Evolutionary conservation across 768 basidiomycete genomes (phyloP), one percentile per base, ranked within the genome.

Genomic region (Russula emetica): DNA sequence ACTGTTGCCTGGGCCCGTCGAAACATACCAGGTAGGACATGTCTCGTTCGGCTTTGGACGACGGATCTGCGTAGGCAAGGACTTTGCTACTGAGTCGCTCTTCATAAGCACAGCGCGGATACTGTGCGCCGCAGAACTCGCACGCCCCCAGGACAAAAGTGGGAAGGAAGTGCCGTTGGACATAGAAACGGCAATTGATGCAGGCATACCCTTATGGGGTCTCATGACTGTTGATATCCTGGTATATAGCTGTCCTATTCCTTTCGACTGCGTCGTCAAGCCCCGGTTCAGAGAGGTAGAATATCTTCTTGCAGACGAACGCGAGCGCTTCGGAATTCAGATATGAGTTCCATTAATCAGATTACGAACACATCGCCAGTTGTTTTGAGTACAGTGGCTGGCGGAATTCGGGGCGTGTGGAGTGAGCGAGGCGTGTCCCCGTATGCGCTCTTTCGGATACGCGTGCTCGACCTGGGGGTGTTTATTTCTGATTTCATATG

Each of bases 81-180:
- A 60, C 1, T 5, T 70, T 4, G 68, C 68, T 8, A 57, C 61
- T 11, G 63, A 69, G 0, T 14, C 69, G 1, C 51, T 71, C 4
- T 72, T 67, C 51, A 66, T 72, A 18, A 42, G 53, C 28, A 60
- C 66, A 13, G 67, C 69, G 11, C 58, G 45, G 24, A 18, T 69
- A 2, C 55, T 72, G 2, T 68, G 67, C 63, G 62, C 69, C 9
- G 32, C 61, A 20, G 57, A 68, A 24, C 55, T 68, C 24, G 61
- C 47, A 42, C 60, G 55, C 2, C 28, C 36, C 2, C 38, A 34
- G 13, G 68, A 68, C 30, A 52, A 51, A 8, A 18, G 57, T 2
- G 70, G 68, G 8, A 50, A 58, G 30, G 51, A 58, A 16, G 38
- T 67, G 1, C 45, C 45, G 5, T 20, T 62, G 13, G 63, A 62